Evolutionary conservation across 129 eudicot genomes (phyloP), one percentile per base, ranked within the genome.

Genomic region (Smallanthus sonchifolius): DNA sequence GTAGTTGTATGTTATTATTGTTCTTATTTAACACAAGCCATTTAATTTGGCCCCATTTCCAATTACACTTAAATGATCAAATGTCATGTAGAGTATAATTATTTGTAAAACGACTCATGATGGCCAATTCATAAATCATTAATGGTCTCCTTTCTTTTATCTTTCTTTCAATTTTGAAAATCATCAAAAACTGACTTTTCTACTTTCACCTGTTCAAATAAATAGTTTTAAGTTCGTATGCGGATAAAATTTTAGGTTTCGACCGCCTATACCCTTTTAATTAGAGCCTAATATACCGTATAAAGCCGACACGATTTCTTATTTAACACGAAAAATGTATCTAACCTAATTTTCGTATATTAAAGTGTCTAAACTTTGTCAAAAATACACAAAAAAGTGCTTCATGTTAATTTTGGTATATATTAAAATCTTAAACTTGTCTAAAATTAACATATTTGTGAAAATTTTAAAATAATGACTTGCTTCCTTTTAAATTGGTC

Each of bases 1-100:
- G 83, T 79, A 72, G 83, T 73, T 79, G 83, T 64, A 73, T 72
- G 83, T 67, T 79, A 73, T 79, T 79, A 79, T 67, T 79, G 38
- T 72, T 54, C 83, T 61, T 79, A 72, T 79, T 72, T 79, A 73
- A 67, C 77, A 65, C 83, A 34, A 20, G 49, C 32, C 49, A 78
- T 78, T 49, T 62, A 78, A 78, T 63, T 71, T 78, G 82, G 73
- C 35, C 82, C 82, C 82, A 72, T 71, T 52, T 37, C 47, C 24
- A 13, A 38, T 72, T 49, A 51, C 63, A 71, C 66, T 52, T 55
- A 16, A 71, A 72, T 51, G 32, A 64, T 79, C 78, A 43, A 57
- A 70, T 61, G 57, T 14, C 71, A 16, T 64, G 14, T 72, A 52
- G 78, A 72, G 42, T 40, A 52, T 72, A 24, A 43, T 79, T 69